These are phyloP conservation scores for Salinomyces thailandicus DNA, from an alignment of 2,329 filamentous ascomycete genomes.

Conservation along the genomic window DNA sequence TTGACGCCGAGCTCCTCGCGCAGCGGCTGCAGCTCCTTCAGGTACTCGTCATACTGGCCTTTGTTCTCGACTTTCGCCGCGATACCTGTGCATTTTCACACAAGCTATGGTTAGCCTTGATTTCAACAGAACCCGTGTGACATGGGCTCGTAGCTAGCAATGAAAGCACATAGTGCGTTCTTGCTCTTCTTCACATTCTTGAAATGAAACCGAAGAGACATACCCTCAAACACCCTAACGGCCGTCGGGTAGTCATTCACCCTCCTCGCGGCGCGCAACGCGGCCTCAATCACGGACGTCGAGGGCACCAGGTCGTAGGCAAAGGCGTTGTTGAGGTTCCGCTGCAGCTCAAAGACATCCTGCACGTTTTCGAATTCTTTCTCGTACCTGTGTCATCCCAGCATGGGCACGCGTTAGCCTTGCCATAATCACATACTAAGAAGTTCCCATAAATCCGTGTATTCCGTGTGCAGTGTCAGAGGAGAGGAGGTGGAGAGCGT, in stretches of 20 bases:
- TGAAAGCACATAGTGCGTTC: too few relatives aligned
- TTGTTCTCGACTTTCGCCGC: conserved; percentile 99
- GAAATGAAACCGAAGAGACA: conserved; percentile 22
- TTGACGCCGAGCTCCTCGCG: conserved; percentile 86
- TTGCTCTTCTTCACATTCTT: too few relatives aligned
- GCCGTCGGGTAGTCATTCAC: conserved; percentile 98
- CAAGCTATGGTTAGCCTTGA: too few relatives aligned
- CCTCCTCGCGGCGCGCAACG: conserved; percentile 83
- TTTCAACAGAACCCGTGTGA: too few relatives aligned
- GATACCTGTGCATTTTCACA: conserved; percentile 69
- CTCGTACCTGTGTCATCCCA: conserved; percentile 98
- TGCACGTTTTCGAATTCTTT: conserved; percentile 97
- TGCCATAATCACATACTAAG: too few relatives aligned
- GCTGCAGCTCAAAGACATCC: conserved; percentile 97
- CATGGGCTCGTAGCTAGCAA: too few relatives aligned
- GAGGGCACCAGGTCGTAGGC: conserved; percentile 99
- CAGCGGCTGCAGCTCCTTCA: conserved; percentile 82
- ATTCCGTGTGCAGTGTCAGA: too few relatives aligned
- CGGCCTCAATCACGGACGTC: conserved; percentile 78
- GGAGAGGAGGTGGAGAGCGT: too few relatives aligned
- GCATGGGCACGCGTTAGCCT: too few relatives aligned
- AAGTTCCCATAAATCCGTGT: too few relatives aligned
- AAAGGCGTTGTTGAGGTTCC: conserved; percentile 99
- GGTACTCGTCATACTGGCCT: conserved; percentile 92
- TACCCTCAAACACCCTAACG: conserved; percentile 97